Evolutionary conservation across 495 filamentous ascomycete genomes (phyloP), one percentile per base, ranked within the genome.

Genomic region (Talaromyces liani): DNA sequence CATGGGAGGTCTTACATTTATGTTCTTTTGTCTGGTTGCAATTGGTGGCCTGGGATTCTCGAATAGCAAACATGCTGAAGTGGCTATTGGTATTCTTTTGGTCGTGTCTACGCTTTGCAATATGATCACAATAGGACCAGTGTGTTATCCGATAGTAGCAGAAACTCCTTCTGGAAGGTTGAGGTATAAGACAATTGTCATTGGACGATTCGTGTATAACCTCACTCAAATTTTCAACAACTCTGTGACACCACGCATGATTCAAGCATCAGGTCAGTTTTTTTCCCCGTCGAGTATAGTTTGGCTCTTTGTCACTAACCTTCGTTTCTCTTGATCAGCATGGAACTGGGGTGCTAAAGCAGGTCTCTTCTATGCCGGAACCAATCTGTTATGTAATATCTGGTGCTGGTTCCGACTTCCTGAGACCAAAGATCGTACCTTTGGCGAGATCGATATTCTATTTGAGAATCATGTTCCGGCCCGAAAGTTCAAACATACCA

Each of bases 111-210:
- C 66, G 31, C 70, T 87, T 64, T 76, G 81, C 36, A 88, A 88
- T 68, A 81, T 87, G 65, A 71, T 82, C 51, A 84, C 85, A 0
- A 84, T 88, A 12, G 87, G 87, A 0, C 86, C 86, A 1, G 83
- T 88, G 8, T 87, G 84, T 67, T 89, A 87, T 70, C 84, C 83
- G 6, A 77, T 89, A 31, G 85, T 88, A n/a, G 77, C 82, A 33
- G 87, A 88, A 65, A 73, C 87, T 14, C 82, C 84, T 5, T 84
- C 86, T 1, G 75, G 82, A 33, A 75, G 87, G 4, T 75, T 89
- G 8, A 84, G 85, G 51, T 82, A 82, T 65, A 88, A 88, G 75
- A 87, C 87, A 6, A 81, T 84, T 54, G 82, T 81, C 2, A 72
- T 85, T 2, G 82, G 82, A 0, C 79, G 86, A n/a, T 80, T 84